phyloP scores from a whole-genome alignment of 805 yeast species.

The Candida dendrica region DNA sequence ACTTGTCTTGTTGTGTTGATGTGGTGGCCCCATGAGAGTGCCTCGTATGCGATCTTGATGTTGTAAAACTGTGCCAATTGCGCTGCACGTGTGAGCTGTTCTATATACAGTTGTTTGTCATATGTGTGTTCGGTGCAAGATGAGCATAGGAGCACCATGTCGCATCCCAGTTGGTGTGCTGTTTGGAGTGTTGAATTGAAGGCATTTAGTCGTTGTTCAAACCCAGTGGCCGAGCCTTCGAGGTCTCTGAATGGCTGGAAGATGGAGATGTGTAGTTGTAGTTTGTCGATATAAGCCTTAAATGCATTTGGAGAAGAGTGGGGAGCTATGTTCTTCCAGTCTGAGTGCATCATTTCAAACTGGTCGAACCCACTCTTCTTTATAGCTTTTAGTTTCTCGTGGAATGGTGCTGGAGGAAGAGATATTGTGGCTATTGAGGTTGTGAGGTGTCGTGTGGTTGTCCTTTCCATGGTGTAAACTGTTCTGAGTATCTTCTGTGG shows the following conservation, averaged over 20 bases:
- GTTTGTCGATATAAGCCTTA: background rate
- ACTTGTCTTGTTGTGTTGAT: constrained; percentile 11
- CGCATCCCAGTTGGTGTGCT: background rate
- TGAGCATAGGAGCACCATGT: background rate
- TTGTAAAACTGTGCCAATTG: constrained; percentile 4
- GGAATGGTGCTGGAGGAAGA: background rate
- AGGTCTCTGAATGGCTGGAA: background rate
- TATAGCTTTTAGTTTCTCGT: background rate
- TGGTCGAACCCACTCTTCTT: background rate
- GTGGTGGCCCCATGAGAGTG: constrained; percentile 21
- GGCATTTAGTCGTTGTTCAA: background rate
- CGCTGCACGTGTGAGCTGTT: constrained; percentile 2
- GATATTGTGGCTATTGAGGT: background rate
- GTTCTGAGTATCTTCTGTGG: too few species aligned
- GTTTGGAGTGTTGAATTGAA: too few species aligned
- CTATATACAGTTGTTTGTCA: background rate
- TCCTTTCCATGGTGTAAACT: too few species aligned
- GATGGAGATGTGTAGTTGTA: too few species aligned
- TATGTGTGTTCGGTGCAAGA: background rate
- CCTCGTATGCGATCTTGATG: constrained; percentile 23
- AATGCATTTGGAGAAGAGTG: background rate
- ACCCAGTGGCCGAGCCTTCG: background rate
- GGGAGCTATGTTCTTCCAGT: background rate
- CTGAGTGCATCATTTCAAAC: background rate
- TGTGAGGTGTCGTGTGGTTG: too few species aligned